phyloP scores from a whole-genome alignment of 345 rosid genomes.

The Rhodomyrtus tomentosa region DNA sequence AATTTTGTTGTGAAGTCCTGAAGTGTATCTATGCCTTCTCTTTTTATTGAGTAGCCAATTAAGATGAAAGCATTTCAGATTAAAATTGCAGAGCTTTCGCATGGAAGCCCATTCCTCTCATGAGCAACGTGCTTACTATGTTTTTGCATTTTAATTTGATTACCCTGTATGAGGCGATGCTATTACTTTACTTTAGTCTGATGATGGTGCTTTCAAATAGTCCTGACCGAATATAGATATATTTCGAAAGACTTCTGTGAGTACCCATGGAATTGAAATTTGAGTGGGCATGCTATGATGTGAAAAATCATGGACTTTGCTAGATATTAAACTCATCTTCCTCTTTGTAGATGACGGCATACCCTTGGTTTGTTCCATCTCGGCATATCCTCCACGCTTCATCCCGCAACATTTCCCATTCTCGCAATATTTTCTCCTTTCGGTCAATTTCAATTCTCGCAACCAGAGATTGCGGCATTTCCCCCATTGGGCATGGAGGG shows the following conservation, averaged over 20 bases:
- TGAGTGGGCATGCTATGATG: neutral
- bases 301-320: neutral
- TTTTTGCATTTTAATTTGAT: neutral
- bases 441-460: no score
- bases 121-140: neutral
- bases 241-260: conserved; percentile 40
- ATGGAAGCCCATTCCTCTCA: neutral
- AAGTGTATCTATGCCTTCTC: neutral
- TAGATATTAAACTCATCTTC: neutral
- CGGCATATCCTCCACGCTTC: no score
- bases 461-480: no score
- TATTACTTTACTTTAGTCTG: neutral
- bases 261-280: neutral
- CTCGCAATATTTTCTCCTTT: no score
- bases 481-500: no score
- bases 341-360: neutral
- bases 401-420: no score
- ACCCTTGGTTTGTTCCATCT: no score
- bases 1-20: neutral
- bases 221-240: conserved; percentile 90
- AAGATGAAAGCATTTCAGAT: neutral
- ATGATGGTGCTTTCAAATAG: conserved; percentile 43
- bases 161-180: neutral
- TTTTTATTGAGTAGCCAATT: neutral
- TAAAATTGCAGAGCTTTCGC: neutral